Conservation (phyloP, 768 basidiomycete genomes). For the Boletellus ananas region DNA sequence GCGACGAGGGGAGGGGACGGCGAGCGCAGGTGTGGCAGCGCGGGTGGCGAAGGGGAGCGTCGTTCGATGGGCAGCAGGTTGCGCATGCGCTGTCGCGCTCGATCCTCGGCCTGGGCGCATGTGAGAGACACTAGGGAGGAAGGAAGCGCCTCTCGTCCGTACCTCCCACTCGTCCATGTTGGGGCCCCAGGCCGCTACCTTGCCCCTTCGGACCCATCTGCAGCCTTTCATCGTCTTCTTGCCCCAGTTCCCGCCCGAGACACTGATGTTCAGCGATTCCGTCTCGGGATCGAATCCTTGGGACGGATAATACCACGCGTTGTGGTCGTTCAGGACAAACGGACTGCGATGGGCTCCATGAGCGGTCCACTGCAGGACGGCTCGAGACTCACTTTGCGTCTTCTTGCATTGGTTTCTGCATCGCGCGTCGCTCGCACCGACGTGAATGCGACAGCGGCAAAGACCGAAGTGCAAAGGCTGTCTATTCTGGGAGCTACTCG, state of each 20-base stretch:
- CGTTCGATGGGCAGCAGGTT: conserved; percentile 55
- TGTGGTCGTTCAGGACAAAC: conserved; percentile 65
- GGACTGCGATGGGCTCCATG: conserved; percentile 22
- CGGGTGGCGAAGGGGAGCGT: conserved; percentile 69
- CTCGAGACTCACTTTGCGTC: conserved; percentile 27
- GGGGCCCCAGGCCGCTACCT: conserved; percentile 82
- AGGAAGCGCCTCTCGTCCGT: neutral
- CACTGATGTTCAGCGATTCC: conserved; percentile 45
- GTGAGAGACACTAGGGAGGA: conserved; percentile 6
- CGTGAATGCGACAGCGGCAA: conserved; percentile 16
- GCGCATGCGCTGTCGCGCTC: conserved; percentile 76
- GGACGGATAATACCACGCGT: conserved; percentile 84
- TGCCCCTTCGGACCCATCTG: conserved; percentile 78
- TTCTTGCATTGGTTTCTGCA: conserved; percentile 31
- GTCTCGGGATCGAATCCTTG: conserved; percentile 68
- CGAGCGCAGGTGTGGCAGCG: conserved; percentile 70
- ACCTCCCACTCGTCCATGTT: conserved; percentile 87
- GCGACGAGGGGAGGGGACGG: conserved; percentile 76
- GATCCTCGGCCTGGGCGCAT: conserved; percentile 64
- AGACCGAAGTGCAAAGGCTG: conserved; percentile 9
- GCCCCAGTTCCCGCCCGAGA: conserved; percentile 77
- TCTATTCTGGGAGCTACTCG: too few relatives aligned
- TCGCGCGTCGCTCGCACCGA: conserved; percentile 11
- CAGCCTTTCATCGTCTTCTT: conserved; percentile 71
- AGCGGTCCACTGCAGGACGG: conserved; percentile 4